Evolutionary conservation across 352 stramenopile genomes (phyloP).

Genomic region (Pythium brassicae): DNA sequence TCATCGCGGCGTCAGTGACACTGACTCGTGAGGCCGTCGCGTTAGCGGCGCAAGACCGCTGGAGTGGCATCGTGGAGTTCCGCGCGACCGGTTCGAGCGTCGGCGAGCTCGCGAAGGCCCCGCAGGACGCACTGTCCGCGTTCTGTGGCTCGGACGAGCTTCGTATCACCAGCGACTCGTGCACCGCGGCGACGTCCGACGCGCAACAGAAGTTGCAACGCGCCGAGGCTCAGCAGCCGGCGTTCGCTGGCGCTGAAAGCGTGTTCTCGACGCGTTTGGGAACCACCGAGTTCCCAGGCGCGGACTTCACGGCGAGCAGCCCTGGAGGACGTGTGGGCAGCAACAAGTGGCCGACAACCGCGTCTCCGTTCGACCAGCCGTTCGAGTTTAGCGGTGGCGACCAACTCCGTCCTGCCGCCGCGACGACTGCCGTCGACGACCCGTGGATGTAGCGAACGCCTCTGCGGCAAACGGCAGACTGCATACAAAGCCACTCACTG

Average conservation of each 20-base stretch:
- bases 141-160: slow-evolving; percentile 24
- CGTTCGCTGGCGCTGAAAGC: neutral
- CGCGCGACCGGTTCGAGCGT: slow-evolving; percentile 38
- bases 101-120: slow-evolving; percentile 39
- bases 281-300: neutral
- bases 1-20: slow-evolving; percentile 40
- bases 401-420: neutral
- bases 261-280: neutral
- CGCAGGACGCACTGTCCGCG: slow-evolving; percentile 27
- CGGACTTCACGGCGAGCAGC: neutral
- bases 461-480: no score
- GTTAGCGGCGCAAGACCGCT: slow-evolving; percentile 3
- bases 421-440: neutral
- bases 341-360: neutral
- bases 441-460: neutral
- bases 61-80: slow-evolving; percentile 45
- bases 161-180: slow-evolving; percentile 3
- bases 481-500: no score
- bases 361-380: neutral
- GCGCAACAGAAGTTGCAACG: neutral
- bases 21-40: slow-evolving; percentile 16
- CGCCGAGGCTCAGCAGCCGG: neutral
- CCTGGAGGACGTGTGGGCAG: neutral
- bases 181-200: neutral
- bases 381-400: neutral